Base-by-base conservation (phyloP, 1,284 basidiomycete species). In the Sporisorium iseilematis-ciliati region DNA sequence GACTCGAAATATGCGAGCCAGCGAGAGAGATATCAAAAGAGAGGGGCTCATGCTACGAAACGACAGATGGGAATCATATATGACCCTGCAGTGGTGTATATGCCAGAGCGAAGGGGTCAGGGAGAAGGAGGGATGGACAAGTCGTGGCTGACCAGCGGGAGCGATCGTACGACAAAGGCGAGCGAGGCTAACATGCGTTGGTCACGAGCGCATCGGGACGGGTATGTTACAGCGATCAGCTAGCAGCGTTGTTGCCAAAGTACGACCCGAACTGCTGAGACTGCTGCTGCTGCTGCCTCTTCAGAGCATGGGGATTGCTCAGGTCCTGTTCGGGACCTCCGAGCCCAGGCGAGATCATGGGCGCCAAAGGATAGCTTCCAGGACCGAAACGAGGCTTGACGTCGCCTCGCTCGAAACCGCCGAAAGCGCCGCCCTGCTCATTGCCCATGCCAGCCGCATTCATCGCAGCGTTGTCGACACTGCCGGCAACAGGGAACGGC, bases 351-450 rank as follows among this genome's bases (percentile, higher is more conserved):
- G 62, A 65, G 35, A 70, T 45, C 62, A 61, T 65, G 1, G 62
- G 57, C 16, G 53, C 48, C n/a, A 49, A 31, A 4, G 35, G 50
- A 33, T 65, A 65, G 56, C 53, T 53, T 1, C 50, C 54, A 8
- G 65, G 49, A 20, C 57, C 65, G 23, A 68, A 62, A 25, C 65
- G 59, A 11, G 59, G 48, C 54, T 57, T 67, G n/a, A 45, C 26
- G 35, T 66, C 50, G 10, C 35, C 54, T 5, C 42, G 49, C 7
- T 60, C 58, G 16, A 60, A 60, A 4, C 7, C n/a, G 11, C 48
- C 54, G 21, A 61, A 53, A 0, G 55, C 65, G 11, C 42, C 54
- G 7, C 54, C 50, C 2, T 16, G 18, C 42, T 57, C 65, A 23
- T 25, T 43, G 18, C 46, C 35, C 53, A 69, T 40, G 18, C 41